Base-by-base conservation (phyloP, 2,329 filamentous ascomycete species). In the Aspergillus brunneoviolaceus region DNA sequence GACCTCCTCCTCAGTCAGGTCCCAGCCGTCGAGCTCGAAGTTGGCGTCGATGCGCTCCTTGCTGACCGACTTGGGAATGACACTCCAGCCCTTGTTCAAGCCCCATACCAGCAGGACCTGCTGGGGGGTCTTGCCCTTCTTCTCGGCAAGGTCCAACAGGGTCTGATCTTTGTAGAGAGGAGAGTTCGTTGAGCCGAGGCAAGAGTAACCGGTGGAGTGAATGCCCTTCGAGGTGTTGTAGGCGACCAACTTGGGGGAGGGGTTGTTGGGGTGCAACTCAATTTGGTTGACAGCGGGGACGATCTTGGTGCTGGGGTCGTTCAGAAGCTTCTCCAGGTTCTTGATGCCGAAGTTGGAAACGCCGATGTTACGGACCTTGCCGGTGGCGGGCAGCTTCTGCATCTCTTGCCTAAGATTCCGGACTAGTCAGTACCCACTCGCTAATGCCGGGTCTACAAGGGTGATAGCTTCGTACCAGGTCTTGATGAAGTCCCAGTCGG, bases 321-420 rank as follows among this genome's bases (percentile, higher is more conserved):
- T 86, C 63, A 95, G 81, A 60, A 95, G 83, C 75, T 85, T 90
- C 82, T 94, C 89, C 42, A 95, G 80, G 77, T 95, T 90, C 76
- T 81, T 85, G 74, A 93, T 91, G 64, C 84, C 89, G 75, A 96
- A 95, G 83, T 96, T 96, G 76, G 89, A 92, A 59, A 95, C 89
- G 69, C 91, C 91, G 73, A 94, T 92, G 80, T 91, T 91, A 77
- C 83, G 85, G 55, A 89, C 89, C 77, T 91, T 90, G 74, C 77
- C 76, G 23, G 77, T 79, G 47, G 72, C 76, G 10, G 77, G 74
- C 21, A 79, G 74, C 69, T 80, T 80, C 69, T 80, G 77, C 73
- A 76, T 64, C 57, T 76, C 74, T 69, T 77, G 73, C 75, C 72
- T 88, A 77, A 87, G 85, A 14, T 91, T 81, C 4, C 88, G 57